Conservation (phyloP, 2,329 filamentous ascomycete genomes). For the Exophiala phaeomuriformis region DNA sequence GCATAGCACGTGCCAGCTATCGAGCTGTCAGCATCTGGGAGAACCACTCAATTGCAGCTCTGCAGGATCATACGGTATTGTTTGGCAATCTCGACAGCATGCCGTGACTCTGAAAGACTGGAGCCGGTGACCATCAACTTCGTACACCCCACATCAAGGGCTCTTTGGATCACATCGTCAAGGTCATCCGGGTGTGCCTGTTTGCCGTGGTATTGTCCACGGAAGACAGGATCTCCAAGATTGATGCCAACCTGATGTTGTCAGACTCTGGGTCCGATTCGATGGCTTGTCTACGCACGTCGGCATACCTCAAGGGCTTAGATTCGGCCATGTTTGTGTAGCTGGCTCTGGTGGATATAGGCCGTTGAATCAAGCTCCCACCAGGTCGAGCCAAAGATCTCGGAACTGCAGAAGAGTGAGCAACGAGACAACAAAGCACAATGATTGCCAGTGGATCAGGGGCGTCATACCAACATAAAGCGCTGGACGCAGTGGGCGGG, state of each 20-base stretch:
- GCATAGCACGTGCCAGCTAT: conserved; percentile 74
- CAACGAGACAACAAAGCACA: not conserved
- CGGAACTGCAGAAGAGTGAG: not conserved
- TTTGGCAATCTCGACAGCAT: conserved; percentile 65
- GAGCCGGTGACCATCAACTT: conserved; percentile 95
- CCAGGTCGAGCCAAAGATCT: not conserved
- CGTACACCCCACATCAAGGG: conserved; percentile 67
- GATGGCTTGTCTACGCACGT: conserved; percentile 34
- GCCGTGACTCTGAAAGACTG: conserved; percentile 67
- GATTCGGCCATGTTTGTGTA: conserved; percentile 32
- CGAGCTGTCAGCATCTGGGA: conserved; percentile 5
- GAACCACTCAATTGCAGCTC: conserved; percentile 12
- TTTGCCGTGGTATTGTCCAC: conserved; percentile 74
- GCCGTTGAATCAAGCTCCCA: not conserved
- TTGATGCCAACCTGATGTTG: conserved; percentile 74
- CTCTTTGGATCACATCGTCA: conserved; percentile 64
- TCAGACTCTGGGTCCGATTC: conserved; percentile 1
- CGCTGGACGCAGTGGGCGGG: no score
- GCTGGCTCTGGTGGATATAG: not conserved
- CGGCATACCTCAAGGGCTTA: conserved; percentile 38
- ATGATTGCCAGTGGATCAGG: not conserved
- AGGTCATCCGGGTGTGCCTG: conserved; percentile 46
- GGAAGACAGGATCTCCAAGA: conserved; percentile 84
- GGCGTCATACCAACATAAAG: no score
- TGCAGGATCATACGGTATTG: conserved; percentile 56